Conservation (phyloP, 2,329 filamentous ascomycete species). For the Pseudomassariella vexata region DNA sequence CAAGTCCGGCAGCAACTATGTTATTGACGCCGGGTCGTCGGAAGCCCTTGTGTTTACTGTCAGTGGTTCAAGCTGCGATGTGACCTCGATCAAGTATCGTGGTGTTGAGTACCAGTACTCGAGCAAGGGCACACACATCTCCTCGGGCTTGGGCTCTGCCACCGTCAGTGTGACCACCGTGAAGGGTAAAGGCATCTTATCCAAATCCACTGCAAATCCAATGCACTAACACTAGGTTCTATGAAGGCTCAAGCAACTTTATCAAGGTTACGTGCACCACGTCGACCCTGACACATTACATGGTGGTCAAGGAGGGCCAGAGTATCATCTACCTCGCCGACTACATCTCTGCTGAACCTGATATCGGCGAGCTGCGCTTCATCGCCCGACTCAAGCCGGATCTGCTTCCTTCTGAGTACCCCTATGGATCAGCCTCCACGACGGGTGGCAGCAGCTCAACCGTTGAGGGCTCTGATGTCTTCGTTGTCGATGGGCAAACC, state of each 20-base stretch:
- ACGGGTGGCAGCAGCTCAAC: conserved; percentile 43
- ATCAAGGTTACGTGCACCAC: conserved; percentile 58
- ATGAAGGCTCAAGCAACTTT: conserved; percentile 39
- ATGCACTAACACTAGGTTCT: too few relatives aligned
- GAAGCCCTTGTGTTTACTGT: conserved; percentile 47
- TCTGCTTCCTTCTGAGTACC: conserved; percentile 44
- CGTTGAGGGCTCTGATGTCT: conserved; percentile 56
- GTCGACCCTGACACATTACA: conserved; percentile 57
- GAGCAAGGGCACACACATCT: conserved; percentile 47
- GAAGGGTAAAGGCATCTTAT: too few relatives aligned
- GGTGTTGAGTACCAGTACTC: conserved; percentile 53
- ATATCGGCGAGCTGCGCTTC: conserved; percentile 56
- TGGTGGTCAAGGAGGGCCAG: conserved; percentile 55
- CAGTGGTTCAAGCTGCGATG: conserved; percentile 51
- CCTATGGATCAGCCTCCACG: conserved; percentile 49
- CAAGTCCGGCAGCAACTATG: conserved; percentile 26
- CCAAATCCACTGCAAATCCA: too few relatives aligned
- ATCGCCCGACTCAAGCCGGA: conserved; percentile 53
- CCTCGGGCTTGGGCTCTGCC: conserved; percentile 52
- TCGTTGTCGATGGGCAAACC: conserved; percentile 54
- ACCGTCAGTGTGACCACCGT: conserved; percentile 40
- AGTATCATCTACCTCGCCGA: conserved; percentile 57
- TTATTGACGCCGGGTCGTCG: conserved; percentile 31
- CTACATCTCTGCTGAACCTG: conserved; percentile 51
- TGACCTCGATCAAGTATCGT: conserved; percentile 57